phyloP scores from a whole-genome alignment of 352 stramenopile species.

The Pythium rishiriense region DNA sequence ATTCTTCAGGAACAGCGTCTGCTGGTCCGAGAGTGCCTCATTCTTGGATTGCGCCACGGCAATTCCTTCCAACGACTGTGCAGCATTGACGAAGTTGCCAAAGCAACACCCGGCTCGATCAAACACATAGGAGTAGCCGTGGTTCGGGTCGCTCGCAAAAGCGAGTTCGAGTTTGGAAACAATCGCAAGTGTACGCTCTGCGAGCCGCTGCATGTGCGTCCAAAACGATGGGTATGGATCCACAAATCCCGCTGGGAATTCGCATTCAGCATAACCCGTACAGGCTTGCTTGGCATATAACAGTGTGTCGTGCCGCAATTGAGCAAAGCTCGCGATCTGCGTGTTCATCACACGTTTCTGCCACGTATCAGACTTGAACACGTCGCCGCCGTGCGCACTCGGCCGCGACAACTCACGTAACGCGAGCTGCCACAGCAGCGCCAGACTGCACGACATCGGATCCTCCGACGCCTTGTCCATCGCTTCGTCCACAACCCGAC shows the following conservation, averaged over 20 bases:
- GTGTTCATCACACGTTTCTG: slow-evolving; percentile 29
- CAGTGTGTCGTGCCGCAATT: slow-evolving; percentile 24
- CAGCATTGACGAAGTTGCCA: slow-evolving; percentile 15
- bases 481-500: slow-evolving; percentile 6
- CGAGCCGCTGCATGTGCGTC: slow-evolving; percentile 25
- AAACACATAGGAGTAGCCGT: not conserved
- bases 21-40: slow-evolving; percentile 5
- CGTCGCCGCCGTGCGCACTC: not conserved
- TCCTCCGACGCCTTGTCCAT: slow-evolving; percentile 6
- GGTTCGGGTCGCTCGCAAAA: not conserved
- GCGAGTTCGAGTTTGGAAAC: not conserved
- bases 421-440: slow-evolving; percentile 26
- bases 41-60: slow-evolving; percentile 11
- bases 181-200: slow-evolving; percentile 1
- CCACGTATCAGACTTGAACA: slow-evolving; percentile 28
- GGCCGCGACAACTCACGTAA: slow-evolving; percentile 21
- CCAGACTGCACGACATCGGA: slow-evolving; percentile 15
- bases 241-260: slow-evolving; percentile 28
- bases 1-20: slow-evolving; percentile 26
- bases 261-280: slow-evolving; percentile 14
- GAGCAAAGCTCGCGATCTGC: slow-evolving; percentile 27
- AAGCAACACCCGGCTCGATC: slow-evolving; percentile 3
- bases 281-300: slow-evolving; percentile 32
- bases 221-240: slow-evolving; percentile 32
- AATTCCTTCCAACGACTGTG: slow-evolving; percentile 14